Evolutionary conservation across 768 basidiomycete genomes (phyloP).

Genomic region (Panaeolus papilionaceus): DNA sequence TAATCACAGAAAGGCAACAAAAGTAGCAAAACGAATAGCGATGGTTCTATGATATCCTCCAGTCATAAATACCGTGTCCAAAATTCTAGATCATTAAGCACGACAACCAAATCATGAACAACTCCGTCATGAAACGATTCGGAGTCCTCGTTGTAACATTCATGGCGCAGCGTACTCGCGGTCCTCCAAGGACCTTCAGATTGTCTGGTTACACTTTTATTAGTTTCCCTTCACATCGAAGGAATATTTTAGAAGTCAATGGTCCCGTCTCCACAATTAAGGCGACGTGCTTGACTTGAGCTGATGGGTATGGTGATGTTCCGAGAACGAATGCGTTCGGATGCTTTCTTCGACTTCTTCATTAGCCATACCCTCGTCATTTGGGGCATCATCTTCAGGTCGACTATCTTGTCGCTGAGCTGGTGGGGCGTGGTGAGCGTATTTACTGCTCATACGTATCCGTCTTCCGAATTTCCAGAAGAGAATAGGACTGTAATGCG

Average conservation of each 20-base stretch:
- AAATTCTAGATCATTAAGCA: not conserved
- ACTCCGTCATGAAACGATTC: not conserved
- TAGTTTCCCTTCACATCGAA: not conserved
- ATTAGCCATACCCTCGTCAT: slow-evolving; percentile 6
- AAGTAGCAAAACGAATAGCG: no score
- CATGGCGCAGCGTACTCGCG: not conserved
- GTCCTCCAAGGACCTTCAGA: not conserved
- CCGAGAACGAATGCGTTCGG: not conserved
- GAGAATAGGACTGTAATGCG: slow-evolving; percentile 37
- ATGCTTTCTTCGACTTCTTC: not conserved
- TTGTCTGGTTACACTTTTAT: not conserved
- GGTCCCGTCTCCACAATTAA: not conserved
- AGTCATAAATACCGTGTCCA: no score
- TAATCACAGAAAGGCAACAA: no score
- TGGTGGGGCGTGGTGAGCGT: slow-evolving; percentile 20
- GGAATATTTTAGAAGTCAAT: not conserved
- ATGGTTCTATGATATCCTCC: no score
- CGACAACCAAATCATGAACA: not conserved
- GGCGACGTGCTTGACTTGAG: not conserved
- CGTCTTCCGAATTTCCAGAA: slow-evolving; percentile 43
- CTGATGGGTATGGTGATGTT: not conserved
- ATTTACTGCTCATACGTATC: slow-evolving; percentile 56
- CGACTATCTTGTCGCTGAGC: not conserved
- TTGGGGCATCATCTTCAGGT: not conserved
- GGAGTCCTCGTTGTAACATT: not conserved